Evolutionary conservation across 2,329 filamentous ascomycete genomes (phyloP).

Genomic region (Hawksworthiomyces lignivorus): DNA sequence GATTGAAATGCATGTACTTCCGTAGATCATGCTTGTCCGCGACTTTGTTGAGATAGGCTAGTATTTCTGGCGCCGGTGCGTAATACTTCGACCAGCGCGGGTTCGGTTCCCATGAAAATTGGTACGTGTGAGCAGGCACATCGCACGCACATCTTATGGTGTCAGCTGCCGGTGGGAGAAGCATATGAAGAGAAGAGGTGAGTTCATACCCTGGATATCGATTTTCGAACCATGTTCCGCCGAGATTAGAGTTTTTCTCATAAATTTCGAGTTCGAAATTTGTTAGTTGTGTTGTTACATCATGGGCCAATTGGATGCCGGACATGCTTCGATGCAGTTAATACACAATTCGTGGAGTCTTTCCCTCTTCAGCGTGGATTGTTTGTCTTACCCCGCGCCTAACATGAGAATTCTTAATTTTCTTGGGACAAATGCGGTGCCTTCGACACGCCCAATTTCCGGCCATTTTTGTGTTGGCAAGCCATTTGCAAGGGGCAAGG

Average conservation of each 20-base stretch:
- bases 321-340: neutral
- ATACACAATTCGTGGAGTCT: too few relatives aligned
- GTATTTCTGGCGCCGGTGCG: constrained; percentile 15
- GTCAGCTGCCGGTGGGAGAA: neutral
- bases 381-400: constrained; percentile 1
- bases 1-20: neutral
- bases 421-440: neutral
- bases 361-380: too few relatives aligned
- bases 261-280: constrained; percentile 1
- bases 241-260: constrained; percentile 1
- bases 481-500: neutral
- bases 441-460: neutral
- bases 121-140: constrained; percentile 34
- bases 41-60: constrained; percentile 23
- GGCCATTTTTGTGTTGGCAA: neutral
- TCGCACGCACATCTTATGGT: constrained; percentile 29
- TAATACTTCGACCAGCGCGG: constrained; percentile 23
- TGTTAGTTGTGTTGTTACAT: neutral
- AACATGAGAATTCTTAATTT: neutral
- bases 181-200: too few relatives aligned
- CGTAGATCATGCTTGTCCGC: constrained; percentile 13
- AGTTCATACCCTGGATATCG: constrained; percentile 3
- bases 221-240: constrained; percentile 7
- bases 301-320: neutral
- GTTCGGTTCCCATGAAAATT: constrained; percentile 22